A percentile compares a stretch with the other conserved stretches of the same genome.
These are phyloP conservation scores for Stagonosporopsis vannaccii DNA, from an alignment of 2,329 filamentous ascomycete species.

Conservation along the genomic window DNA sequence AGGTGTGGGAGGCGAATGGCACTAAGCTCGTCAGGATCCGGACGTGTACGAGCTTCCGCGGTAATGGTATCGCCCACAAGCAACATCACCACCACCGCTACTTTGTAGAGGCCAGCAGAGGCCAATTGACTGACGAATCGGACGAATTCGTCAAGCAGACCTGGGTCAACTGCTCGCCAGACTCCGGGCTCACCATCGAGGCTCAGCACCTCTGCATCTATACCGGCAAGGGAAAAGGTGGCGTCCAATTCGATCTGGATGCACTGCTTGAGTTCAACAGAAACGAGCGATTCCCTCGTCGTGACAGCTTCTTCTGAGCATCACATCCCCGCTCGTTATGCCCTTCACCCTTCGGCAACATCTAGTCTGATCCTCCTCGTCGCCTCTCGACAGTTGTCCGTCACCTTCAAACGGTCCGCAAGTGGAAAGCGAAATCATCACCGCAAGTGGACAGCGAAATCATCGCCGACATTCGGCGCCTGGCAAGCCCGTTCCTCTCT, in stretches of 20 bases:
- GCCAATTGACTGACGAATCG: slow-evolving; percentile 17
- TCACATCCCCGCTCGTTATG: neutral
- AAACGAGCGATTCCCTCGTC: slow-evolving; percentile 13
- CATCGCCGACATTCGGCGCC: neutral
- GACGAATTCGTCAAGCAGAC: slow-evolving; percentile 24
- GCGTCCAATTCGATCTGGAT: slow-evolving; percentile 17
- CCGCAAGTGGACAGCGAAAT: neutral
- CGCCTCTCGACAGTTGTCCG: slow-evolving; percentile 4
- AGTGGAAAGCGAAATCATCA: slow-evolving; percentile 1
- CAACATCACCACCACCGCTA: slow-evolving; percentile 1
- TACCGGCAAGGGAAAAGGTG: neutral
- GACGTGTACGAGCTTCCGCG: slow-evolving; percentile 22
- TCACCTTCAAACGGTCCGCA: slow-evolving; percentile 2
- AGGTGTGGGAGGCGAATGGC: slow-evolving; percentile 3
- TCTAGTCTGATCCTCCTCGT: neutral
- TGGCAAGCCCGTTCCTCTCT: neutral
- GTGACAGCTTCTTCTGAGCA: slow-evolving; percentile 2
- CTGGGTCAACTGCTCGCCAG: slow-evolving; percentile 28
- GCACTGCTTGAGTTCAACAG: slow-evolving; percentile 13
- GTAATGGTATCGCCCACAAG: slow-evolving; percentile 5
- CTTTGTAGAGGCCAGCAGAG: slow-evolving; percentile 21
- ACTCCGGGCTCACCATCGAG: slow-evolving; percentile 24
- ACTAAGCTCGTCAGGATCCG: slow-evolving; percentile 18
- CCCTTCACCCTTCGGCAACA: neutral
- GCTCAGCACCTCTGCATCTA: slow-evolving; percentile 23